Evolutionary conservation across 352 stramenopile species (phyloP), one percentile per base, ranked within the genome.

Genomic region (Globisporangium barbulae): DNA sequence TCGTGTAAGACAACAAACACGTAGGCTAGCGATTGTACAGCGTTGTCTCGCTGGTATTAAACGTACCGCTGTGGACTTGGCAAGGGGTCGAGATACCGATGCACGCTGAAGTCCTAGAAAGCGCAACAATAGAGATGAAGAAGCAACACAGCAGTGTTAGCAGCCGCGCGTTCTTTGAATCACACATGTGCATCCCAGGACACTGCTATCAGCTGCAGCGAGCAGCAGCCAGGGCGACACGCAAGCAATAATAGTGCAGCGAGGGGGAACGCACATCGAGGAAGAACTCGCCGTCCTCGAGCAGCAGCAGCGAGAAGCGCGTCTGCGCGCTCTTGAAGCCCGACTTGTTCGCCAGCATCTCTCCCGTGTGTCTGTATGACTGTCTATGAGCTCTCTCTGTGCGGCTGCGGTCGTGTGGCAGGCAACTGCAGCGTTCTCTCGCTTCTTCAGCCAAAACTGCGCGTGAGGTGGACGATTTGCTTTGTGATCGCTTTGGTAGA

Each of bases 261-360:
- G 52, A 58, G 22, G 52, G 52, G 35, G 30, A 10, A 57, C 74
- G 50, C 77, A 95, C 90, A 86, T 97, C 90, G 30, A 98, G 89
- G 69, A 98, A 98, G 69, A 93, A 97, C 79, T 98, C 94, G 60
- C 92, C 93, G 64, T 98, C 91, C 73, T 98, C 94, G 5, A 98
- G 79, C 49, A 97, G 72, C 61, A 98, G 72, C 67, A 98, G 79
- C 74, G 97, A 96, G 76, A 98, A 98, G 60, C 94, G 86, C 41
- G 61, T 69, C 60, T 70, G 64, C 61, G 64, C 47, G 44, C 64
- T 68, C 60, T 70, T 70, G 53, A 69, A 56, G 49, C 64, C 61
- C 41, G 61, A 58, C 37, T 68, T 70, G 61, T 62, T 56, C 17
- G 53, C 50, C 15, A 70, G 48, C 64, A 70, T 70, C 50, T 17